Conservation (phyloP, 345 rosid species). For the Nephelium lappaceum region DNA sequence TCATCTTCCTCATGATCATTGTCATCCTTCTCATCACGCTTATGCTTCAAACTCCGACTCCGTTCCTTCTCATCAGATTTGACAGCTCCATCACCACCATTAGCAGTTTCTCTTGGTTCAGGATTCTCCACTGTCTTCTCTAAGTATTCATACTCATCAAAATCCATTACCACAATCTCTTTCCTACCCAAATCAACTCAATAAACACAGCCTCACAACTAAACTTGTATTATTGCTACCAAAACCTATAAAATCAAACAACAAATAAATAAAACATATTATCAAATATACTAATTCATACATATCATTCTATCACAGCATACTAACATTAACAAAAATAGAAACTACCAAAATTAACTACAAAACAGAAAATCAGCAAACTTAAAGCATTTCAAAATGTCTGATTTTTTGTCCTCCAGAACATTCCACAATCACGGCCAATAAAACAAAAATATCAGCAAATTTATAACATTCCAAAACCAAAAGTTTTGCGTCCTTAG, state of each 20-base stretch:
- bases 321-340: background rate
- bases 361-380: too few species aligned
- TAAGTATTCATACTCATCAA: constrained; percentile 94
- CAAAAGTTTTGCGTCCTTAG: too few species aligned
- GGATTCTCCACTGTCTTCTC: constrained; percentile 90
- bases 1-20: constrained; percentile 48
- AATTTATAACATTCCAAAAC: too few species aligned
- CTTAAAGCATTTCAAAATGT: background rate
- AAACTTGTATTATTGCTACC: background rate
- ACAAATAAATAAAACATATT: background rate
- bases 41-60: constrained; percentile 60
- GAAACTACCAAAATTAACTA: background rate
- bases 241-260: constrained; percentile 13
- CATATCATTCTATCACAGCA: background rate
- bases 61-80: constrained; percentile 50
- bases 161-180: constrained; percentile 52
- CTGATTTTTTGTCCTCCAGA: background rate
- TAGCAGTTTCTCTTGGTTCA: constrained; percentile 53
- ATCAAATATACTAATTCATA: constrained; percentile 11
- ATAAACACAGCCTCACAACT: background rate
- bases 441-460: too few species aligned
- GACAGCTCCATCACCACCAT: constrained; percentile 49
- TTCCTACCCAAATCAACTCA: constrained; percentile 18
- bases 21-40: constrained; percentile 52
- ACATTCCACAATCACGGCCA: background rate